These are phyloP conservation scores for Crithidia expoeki DNA, from an alignment of 208 protist species.

Conservation along the genomic window DNA sequence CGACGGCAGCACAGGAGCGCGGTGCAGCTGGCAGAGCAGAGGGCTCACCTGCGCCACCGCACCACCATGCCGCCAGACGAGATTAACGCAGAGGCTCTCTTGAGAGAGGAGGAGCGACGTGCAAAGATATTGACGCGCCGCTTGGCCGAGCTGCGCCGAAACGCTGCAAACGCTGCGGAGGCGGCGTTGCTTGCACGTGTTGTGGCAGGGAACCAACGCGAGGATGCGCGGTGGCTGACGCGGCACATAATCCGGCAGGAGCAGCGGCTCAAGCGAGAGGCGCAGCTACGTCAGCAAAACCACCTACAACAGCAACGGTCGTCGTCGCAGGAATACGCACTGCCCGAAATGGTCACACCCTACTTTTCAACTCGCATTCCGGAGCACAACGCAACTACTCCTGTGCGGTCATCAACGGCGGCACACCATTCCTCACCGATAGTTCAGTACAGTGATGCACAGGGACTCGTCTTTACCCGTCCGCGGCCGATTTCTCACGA, in stretches of 20 bases:
- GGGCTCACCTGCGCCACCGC: background rate
- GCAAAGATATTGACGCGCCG: slow-evolving; percentile 13
- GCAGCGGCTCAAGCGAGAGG: slow-evolving; percentile 3
- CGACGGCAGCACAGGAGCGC: background rate
- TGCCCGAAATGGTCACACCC: too few species aligned
- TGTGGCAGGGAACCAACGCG: background rate
- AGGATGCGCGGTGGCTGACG: slow-evolving; percentile 3
- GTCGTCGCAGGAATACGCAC: too few species aligned
- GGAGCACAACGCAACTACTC: background rate
- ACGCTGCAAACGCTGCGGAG: slow-evolving; percentile 12
- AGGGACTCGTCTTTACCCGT: slow-evolving; percentile 10
- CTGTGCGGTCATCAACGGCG: background rate
- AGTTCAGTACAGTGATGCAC: slow-evolving; percentile 12
- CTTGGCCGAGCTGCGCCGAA: slow-evolving; percentile 4
- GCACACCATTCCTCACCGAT: background rate
- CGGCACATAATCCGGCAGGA: slow-evolving; percentile 22
- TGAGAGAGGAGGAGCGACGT: slow-evolving; percentile 4
- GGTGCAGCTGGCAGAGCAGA: background rate
- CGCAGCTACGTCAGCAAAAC: slow-evolving; percentile 4
- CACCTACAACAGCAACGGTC: slow-evolving; percentile 2
- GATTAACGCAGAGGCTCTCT: background rate
- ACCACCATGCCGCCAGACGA: background rate
- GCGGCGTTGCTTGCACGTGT: slow-evolving; percentile 15
- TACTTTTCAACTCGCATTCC: too few species aligned
- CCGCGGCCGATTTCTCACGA: background rate